phyloP scores from a whole-genome alignment of 2,329 filamentous ascomycete genomes.

The Juglanconis oblonga region DNA sequence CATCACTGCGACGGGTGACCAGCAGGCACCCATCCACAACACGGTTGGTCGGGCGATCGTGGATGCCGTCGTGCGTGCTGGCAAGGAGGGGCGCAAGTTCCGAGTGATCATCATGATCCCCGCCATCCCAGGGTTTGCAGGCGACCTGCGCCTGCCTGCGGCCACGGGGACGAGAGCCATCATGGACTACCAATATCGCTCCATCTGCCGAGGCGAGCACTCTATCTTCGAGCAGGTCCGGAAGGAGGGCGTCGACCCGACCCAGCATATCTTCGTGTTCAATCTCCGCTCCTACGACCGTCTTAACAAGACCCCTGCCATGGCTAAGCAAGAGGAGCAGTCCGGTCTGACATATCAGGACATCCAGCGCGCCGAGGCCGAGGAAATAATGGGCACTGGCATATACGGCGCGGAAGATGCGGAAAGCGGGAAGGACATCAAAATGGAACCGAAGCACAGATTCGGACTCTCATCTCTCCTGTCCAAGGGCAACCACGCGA shows the following conservation, averaged over 20 bases:
- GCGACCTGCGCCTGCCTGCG: slow-evolving; percentile 79
- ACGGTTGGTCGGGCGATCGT: slow-evolving; percentile 86
- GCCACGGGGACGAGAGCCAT: slow-evolving; percentile 87
- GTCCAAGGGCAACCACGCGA: slow-evolving; percentile 27
- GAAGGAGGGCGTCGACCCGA: slow-evolving; percentile 71
- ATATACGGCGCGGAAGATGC: slow-evolving; percentile 58
- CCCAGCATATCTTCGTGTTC: slow-evolving; percentile 84
- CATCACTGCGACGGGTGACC: slow-evolving; percentile 88
- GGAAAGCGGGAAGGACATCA: slow-evolving; percentile 43
- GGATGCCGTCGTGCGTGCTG: slow-evolving; percentile 79
- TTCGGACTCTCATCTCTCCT: slow-evolving; percentile 27
- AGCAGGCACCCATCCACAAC: slow-evolving; percentile 84
- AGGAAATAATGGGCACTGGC: slow-evolving; percentile 80
- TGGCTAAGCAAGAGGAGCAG: slow-evolving; percentile 73
- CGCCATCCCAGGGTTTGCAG: slow-evolving; percentile 89
- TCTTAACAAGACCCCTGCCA: slow-evolving; percentile 73
- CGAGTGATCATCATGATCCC: slow-evolving; percentile 87
- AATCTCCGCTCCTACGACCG: slow-evolving; percentile 92
- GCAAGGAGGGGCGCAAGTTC: slow-evolving; percentile 83
- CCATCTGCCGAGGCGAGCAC: slow-evolving; percentile 85
- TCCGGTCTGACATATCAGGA: slow-evolving; percentile 83
- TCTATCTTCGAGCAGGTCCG: slow-evolving; percentile 82
- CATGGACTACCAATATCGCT: slow-evolving; percentile 99
- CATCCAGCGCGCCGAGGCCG: slow-evolving; percentile 81
- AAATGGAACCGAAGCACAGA: slow-evolving; percentile 40